A percentile compares a stretch with the other conserved stretches of the same genome.
Conservation (phyloP, 1,284 basidiomycete genomes). For the Lignosus rhinocerotis region DNA sequence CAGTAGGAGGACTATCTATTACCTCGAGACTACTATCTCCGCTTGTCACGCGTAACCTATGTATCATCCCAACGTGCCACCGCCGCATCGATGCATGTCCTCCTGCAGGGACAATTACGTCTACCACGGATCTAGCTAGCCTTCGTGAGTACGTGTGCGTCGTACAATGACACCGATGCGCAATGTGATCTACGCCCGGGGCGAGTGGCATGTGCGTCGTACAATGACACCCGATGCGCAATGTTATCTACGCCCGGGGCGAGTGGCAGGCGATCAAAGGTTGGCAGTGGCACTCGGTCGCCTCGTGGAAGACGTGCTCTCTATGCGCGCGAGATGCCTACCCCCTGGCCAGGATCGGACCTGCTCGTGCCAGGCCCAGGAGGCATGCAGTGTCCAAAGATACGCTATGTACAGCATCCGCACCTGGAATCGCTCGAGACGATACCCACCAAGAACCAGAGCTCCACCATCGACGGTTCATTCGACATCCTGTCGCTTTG, state of each 20-base stretch:
- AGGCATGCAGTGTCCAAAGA: slow-evolving; percentile 7
- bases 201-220: too few species aligned
- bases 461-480: neutral
- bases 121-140: neutral
- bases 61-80: too few species aligned
- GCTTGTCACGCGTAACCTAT: too few species aligned
- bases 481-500: too few species aligned
- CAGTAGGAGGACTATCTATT: neutral
- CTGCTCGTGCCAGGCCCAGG: slow-evolving; percentile 9
- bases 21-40: too few species aligned
- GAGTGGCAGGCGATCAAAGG: neutral
- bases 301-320: neutral
- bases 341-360: too few species aligned
- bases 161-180: neutral
- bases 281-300: neutral
- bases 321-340: neutral
- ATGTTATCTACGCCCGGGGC: neutral
- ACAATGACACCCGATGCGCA: neutral
- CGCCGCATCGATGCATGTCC: neutral
- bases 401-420: slow-evolving; percentile 9
- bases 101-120: neutral
- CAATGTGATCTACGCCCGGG: neutral
- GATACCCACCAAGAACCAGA: neutral
- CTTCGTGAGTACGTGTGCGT: neutral
- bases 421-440: slow-evolving; percentile 6